phyloP scores from a whole-genome alignment of 257 asterid species.

The Solanum chmielewskii region DNA sequence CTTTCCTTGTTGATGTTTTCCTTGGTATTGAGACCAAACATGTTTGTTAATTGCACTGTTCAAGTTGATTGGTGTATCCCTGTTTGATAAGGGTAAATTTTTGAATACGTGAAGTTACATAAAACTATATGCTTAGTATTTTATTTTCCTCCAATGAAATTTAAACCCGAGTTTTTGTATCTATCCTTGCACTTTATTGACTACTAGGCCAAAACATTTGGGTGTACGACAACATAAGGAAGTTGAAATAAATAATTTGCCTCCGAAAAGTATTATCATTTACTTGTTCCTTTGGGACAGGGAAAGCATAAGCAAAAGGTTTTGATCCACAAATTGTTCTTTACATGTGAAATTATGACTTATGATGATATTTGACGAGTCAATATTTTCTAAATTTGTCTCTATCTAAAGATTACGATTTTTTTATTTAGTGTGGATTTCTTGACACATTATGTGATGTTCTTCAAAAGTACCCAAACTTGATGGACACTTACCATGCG shows the following conservation, averaged over 20 bases:
- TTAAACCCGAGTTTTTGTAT: too few species aligned
- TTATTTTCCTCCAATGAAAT: too few species aligned
- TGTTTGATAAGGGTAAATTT: too few species aligned
- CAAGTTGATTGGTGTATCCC: too few species aligned
- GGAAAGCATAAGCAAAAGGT: neutral
- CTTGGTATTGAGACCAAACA: too few species aligned
- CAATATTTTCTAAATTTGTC: neutral
- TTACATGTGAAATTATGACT: neutral
- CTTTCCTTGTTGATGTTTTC: too few species aligned
- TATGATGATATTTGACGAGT: neutral
- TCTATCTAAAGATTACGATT: neutral
- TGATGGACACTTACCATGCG: slow-evolving; percentile 80
- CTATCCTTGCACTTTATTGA: too few species aligned
- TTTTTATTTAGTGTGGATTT: slow-evolving; percentile 70
- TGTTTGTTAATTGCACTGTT: too few species aligned
- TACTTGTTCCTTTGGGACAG: neutral
- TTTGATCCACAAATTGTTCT: neutral
- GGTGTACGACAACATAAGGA: neutral
- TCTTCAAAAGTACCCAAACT: slow-evolving; percentile 90
- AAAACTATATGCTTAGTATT: too few species aligned
- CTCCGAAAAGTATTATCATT: neutral
- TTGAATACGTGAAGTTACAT: too few species aligned
- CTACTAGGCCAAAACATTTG: neutral
- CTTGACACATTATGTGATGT: slow-evolving; percentile 90
- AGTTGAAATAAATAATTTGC: neutral